A percentile compares a stretch with the other conserved stretches of the same genome.
Conservation (phyloP, 257 asterid genomes). For the Salvia miltiorrhiza region DNA sequence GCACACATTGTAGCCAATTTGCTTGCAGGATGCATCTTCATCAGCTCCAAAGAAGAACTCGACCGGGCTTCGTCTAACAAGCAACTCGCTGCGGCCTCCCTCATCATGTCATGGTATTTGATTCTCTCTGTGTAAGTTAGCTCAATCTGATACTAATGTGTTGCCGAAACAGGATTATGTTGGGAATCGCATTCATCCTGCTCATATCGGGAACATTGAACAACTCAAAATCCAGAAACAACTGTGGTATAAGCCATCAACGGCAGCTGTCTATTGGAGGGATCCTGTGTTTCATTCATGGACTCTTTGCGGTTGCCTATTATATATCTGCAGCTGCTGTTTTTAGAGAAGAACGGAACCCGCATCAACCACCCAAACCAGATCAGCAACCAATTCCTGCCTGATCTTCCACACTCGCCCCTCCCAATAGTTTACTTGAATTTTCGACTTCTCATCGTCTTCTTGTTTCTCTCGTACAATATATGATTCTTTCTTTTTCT, state of each 20-base stretch:
- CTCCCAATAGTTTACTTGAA: not conserved
- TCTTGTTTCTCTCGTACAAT: not conserved
- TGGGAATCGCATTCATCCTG: constrained; percentile 49
- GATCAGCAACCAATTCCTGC: constrained; percentile 37
- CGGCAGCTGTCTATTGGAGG: constrained; percentile 60
- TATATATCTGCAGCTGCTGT: constrained; percentile 51
- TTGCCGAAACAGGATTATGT: constrained; percentile 34
- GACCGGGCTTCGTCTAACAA: constrained; percentile 59
- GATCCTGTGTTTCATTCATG: constrained; percentile 59
- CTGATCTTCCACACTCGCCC: not conserved
- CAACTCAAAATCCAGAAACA: constrained; percentile 46
- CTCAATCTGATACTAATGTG: not conserved
- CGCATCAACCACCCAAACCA: constrained; percentile 32
- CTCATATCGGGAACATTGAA: constrained; percentile 50
- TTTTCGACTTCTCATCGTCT: not conserved
- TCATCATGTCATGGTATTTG: constrained; percentile 62
- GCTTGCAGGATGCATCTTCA: constrained; percentile 61
- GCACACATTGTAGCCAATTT: constrained; percentile 56
- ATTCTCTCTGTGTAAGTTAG: not conserved
- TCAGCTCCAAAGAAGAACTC: constrained; percentile 68
- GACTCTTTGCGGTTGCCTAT: constrained; percentile 54
- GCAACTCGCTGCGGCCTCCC: constrained; percentile 76
- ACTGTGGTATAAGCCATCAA: constrained; percentile 57
- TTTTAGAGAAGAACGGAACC: constrained; percentile 38
- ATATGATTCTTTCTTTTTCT: not conserved